A percentile compares a stretch with the other conserved stretches of the same genome.
Conservation (phyloP, 2,329 filamentous ascomycete species). For the Dothidotthia symphoricarpi region DNA sequence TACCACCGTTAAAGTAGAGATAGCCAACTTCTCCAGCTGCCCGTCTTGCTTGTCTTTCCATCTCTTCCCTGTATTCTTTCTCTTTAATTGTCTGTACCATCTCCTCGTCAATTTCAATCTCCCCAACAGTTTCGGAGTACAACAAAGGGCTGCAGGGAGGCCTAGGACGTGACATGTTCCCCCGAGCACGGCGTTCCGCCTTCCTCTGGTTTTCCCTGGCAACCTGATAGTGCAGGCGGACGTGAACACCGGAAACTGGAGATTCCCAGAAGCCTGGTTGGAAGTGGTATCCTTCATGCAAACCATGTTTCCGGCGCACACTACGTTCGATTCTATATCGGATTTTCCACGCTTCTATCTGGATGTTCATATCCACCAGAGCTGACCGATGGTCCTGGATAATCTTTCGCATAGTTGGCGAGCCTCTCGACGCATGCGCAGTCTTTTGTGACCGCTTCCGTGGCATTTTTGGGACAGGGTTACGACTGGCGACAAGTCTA, state of each 20-base stretch:
- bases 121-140: conserved; percentile 16
- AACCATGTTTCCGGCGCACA: conserved; percentile 21
- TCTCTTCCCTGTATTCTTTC: conserved; percentile 12
- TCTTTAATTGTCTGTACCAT: conserved; percentile 8
- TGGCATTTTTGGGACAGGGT: conserved; percentile 3
- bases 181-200: conserved; percentile 13
- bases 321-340: conserved; percentile 19
- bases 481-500: conserved; percentile 8
- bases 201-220: conserved; percentile 6
- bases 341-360: conserved; percentile 11
- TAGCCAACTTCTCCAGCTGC: conserved; percentile 26
- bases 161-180: conserved; percentile 9
- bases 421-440: conserved; percentile 1
- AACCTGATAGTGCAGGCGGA: conserved; percentile 5
- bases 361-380: conserved; percentile 2
- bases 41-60: conserved; percentile 11
- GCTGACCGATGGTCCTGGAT: conserved; percentile 3
- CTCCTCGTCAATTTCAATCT: conserved; percentile 12
- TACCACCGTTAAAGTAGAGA: conserved; percentile 25
- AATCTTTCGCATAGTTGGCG: conserved; percentile 10
- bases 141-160: conserved; percentile 24
- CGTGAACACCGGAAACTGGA: conserved; percentile 13
- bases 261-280: conserved; percentile 18
- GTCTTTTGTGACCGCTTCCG: background rate
- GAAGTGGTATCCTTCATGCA: conserved; percentile 13